Conservation (phyloP, 768 basidiomycete species). For the Panus rudis region DNA sequence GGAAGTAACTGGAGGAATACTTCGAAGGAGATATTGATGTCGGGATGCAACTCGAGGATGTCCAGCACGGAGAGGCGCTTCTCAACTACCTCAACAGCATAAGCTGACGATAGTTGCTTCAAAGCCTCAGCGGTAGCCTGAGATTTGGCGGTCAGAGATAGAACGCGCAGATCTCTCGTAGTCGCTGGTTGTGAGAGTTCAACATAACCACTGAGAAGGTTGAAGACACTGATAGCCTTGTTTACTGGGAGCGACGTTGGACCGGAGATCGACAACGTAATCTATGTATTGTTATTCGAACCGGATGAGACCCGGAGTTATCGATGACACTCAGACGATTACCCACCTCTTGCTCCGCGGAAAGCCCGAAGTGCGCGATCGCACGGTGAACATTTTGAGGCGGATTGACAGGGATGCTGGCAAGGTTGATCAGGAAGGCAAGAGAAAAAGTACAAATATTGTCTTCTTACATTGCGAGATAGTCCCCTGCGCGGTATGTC, state of each 20-base stretch:
- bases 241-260: conserved; percentile 35
- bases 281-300: too few relatives aligned
- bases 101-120: conserved; percentile 20
- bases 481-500: conserved; percentile 38
- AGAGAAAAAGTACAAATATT: not conserved
- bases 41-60: conserved; percentile 31
- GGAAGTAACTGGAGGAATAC: conserved; percentile 37
- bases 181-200: conserved; percentile 43
- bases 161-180: conserved; percentile 30
- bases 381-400: conserved; percentile 31
- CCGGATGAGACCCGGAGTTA: too few relatives aligned
- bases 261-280: conserved; percentile 26
- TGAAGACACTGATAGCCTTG: conserved; percentile 28
- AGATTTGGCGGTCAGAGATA: conserved; percentile 22
- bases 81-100: conserved; percentile 27
- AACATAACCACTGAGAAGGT: conserved; percentile 37
- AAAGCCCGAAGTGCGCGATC: conserved; percentile 30
- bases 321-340: too few relatives aligned
- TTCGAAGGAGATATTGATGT: conserved; percentile 31
- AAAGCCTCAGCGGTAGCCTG: conserved; percentile 22
- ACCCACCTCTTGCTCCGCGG: conserved; percentile 32
- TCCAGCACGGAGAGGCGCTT: conserved; percentile 35
- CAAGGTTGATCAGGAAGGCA: conserved; percentile 6
- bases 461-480: conserved; percentile 37
- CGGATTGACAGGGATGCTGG: conserved; percentile 36